A percentile compares a stretch with the other conserved stretches of the same genome.
These are phyloP conservation scores for Pichia nanzhaoensis DNA, from an alignment of 805 yeast genomes.

Conservation along the genomic window DNA sequence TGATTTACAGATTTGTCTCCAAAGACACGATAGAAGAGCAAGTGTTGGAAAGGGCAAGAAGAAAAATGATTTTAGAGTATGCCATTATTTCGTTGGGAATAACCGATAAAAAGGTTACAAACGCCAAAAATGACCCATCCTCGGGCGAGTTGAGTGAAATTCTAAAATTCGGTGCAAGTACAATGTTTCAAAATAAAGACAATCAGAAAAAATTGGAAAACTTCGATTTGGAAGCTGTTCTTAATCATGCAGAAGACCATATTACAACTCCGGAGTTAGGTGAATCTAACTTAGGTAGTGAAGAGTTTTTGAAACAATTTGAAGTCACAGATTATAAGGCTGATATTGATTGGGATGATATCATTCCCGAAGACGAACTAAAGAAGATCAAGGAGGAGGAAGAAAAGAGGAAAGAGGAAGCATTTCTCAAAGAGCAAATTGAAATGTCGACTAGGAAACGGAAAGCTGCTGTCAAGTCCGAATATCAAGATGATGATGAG, in stretches of 20 bases:
- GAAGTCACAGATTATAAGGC: conserved; percentile 99
- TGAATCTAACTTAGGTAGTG: conserved; percentile 97
- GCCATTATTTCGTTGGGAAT: conserved; percentile 96
- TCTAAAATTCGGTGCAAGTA: conserved; percentile 96
- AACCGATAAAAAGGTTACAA: conserved; percentile 58
- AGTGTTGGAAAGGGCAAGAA: conserved; percentile 91
- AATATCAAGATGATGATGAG: conserved; percentile 30
- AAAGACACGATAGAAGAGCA: conserved; percentile 98
- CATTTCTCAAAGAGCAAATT: conserved; percentile 80
- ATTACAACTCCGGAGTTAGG: conserved; percentile 94
- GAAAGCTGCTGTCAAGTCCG: conserved; percentile 55
- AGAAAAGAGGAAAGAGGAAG: conserved; percentile 77
- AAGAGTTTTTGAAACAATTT: conserved; percentile 92
- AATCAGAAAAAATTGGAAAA: conserved; percentile 95
- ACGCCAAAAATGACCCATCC: conserved; percentile 65
- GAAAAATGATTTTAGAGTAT: conserved; percentile 96
- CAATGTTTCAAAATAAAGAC: conserved; percentile 90
- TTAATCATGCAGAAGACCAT: conserved; percentile 96
- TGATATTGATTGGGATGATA: conserved; percentile 98
- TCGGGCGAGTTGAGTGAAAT: conserved; percentile 85
- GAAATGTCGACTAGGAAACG: conserved; percentile 80
- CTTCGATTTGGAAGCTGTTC: conserved; percentile 89
- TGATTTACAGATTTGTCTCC: conserved; percentile 95
- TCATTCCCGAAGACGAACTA: conserved; percentile 91
- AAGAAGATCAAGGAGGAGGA: conserved; percentile 87